These are phyloP conservation scores for Acer negundo DNA, from an alignment of 345 rosid genomes.

Conservation along the genomic window DNA sequence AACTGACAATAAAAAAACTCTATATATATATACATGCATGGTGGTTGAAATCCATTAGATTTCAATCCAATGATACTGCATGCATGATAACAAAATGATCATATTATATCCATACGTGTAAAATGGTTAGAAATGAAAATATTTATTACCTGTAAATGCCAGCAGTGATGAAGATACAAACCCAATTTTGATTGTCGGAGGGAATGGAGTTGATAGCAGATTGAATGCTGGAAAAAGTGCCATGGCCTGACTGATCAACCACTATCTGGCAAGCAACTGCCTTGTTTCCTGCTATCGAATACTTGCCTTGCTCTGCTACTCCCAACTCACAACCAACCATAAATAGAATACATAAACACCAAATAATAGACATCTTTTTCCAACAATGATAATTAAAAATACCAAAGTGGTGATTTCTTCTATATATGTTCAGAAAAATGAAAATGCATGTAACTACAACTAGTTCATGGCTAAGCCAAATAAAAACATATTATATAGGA, in stretches of 20 bases:
- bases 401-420: background rate
- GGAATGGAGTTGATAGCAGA: constrained; percentile 65
- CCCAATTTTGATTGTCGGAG: constrained; percentile 43
- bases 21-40: too few species aligned
- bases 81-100: too few species aligned
- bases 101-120: too few species aligned
- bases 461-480: background rate
- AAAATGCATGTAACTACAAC: background rate
- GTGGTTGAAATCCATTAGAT: background rate
- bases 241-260: constrained; percentile 55
- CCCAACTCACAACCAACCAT: background rate
- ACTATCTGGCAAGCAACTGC: background rate
- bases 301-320: background rate
- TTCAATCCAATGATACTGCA: too few species aligned
- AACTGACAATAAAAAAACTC: too few species aligned
- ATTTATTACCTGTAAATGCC: constrained; percentile 52
- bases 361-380: constrained; percentile 1
- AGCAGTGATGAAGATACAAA: constrained; percentile 48
- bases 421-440: background rate
- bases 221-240: constrained; percentile 56
- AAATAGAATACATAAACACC: background rate
- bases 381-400: background rate
- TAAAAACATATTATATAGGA: background rate
- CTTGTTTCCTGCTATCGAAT: background rate
- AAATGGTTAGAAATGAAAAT: too few species aligned